phyloP scores from a whole-genome alignment of 192 early-diverging fungal species.

The Chytriomyces sp. region DNA sequence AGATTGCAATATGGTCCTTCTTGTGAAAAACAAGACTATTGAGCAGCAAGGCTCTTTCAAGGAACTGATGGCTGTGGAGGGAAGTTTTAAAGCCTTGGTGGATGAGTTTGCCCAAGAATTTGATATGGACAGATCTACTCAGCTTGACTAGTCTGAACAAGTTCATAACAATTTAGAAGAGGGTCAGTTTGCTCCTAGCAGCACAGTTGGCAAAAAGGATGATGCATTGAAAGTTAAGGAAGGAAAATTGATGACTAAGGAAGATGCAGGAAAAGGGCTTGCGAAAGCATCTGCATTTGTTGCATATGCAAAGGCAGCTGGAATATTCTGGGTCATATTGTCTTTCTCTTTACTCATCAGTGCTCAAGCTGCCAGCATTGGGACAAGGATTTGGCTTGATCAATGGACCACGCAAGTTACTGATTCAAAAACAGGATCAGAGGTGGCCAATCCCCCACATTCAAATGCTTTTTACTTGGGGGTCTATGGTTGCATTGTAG shows the following conservation, averaged over 20 bases:
- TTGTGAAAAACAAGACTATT: slow-evolving; percentile 43
- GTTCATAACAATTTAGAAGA: neutral
- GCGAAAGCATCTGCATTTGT: slow-evolving; percentile 70
- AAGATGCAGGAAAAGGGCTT: slow-evolving; percentile 72
- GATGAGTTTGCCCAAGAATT: slow-evolving; percentile 6
- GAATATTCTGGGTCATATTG: slow-evolving; percentile 46
- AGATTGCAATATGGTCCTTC: slow-evolving; percentile 29
- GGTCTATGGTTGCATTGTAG: slow-evolving; percentile 58
- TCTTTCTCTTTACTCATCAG: slow-evolving; percentile 45
- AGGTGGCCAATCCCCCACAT: neutral
- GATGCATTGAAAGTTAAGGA: neutral
- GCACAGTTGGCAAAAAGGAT: too few relatives aligned
- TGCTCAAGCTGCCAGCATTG: slow-evolving; percentile 16
- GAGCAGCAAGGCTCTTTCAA: slow-evolving; percentile 37
- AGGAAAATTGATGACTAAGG: slow-evolving; percentile 60
- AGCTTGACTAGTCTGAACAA: neutral
- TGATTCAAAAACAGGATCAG: too few relatives aligned
- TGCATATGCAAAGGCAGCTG: slow-evolving; percentile 72
- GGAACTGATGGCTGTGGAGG: slow-evolving; percentile 29
- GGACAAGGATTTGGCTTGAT: slow-evolving; percentile 23
- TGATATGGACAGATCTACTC: neutral
- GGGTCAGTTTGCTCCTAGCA: neutral
- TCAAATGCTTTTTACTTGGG: slow-evolving; percentile 54
- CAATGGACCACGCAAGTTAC: slow-evolving; percentile 4
- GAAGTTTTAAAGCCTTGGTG: neutral